Conservation (phyloP, 768 basidiomycete species). For the Lactarius vividus region DNA sequence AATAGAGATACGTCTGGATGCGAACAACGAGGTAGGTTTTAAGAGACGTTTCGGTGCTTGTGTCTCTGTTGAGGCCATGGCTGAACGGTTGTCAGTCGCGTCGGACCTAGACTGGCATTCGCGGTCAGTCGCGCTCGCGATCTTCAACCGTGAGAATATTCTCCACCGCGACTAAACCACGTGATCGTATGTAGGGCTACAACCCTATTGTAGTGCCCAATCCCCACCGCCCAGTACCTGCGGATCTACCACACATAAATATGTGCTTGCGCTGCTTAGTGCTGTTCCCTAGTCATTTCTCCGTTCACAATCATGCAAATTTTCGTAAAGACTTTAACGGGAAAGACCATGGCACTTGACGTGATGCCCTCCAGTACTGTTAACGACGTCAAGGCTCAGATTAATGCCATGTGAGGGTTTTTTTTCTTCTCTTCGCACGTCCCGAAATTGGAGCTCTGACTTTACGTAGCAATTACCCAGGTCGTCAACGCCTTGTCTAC, state of each 20-base stretch:
- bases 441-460: background rate
- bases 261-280: background rate
- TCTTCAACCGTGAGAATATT: background rate
- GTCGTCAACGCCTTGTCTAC: background rate
- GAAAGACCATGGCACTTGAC: background rate
- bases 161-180: conserved; percentile 33
- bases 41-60: conserved; percentile 17
- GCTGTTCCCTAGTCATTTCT: background rate
- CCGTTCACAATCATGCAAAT: background rate
- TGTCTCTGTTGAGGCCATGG: conserved; percentile 8
- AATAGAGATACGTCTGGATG: conserved; percentile 19
- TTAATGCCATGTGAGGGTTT: background rate
- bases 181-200: too few relatives aligned
- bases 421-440: background rate
- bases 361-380: background rate
- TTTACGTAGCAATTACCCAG: background rate
- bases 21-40: conserved; percentile 19
- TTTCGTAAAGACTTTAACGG: background rate
- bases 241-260: background rate
- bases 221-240: background rate
- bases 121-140: background rate
- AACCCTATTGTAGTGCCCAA: too few relatives aligned
- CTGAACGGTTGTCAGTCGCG: background rate
- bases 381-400: background rate
- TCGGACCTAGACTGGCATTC: background rate